phyloP scores from a whole-genome alignment of 345 rosid species.

The Eucalyptus curtisii region DNA sequence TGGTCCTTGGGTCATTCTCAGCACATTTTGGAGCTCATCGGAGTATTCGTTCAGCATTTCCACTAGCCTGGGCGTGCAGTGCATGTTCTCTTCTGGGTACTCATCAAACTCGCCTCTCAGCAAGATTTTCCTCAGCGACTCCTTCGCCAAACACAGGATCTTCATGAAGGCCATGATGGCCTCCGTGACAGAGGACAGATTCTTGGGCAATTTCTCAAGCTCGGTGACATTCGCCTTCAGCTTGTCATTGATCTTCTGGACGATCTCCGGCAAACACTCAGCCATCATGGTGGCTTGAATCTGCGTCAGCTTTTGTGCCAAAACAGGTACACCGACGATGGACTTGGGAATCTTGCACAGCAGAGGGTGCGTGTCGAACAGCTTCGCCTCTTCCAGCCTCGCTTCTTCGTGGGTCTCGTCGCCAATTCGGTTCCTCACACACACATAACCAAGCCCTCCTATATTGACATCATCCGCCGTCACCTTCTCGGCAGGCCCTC shows the following conservation, averaged over 20 bases:
- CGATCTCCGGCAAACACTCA: too few species aligned
- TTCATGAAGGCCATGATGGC: slow-evolving; percentile 23
- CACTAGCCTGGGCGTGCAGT: slow-evolving; percentile 5
- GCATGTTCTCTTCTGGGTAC: slow-evolving; percentile 18
- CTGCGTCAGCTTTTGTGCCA: too few species aligned
- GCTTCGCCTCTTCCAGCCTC: too few species aligned
- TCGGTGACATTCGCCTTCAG: not conserved
- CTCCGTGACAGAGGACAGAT: slow-evolving; percentile 8
- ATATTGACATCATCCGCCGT: too few species aligned
- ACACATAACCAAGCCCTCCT: too few species aligned
- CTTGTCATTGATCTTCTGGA: slow-evolving; percentile 12
- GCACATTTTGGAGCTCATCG: not conserved
- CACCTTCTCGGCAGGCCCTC: too few species aligned
- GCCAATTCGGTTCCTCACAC: too few species aligned
- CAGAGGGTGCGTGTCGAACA: too few species aligned
- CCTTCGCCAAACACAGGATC: slow-evolving; percentile 23
- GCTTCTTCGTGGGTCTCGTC: too few species aligned
- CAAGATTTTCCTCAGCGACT: slow-evolving; percentile 21
- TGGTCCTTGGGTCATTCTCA: not conserved
- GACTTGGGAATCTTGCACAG: too few species aligned
- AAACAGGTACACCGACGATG: too few species aligned
- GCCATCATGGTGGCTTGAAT: too few species aligned
- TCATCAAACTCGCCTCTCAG: slow-evolving; percentile 33
- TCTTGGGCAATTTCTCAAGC: slow-evolving; percentile 11
- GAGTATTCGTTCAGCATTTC: slow-evolving; percentile 10